phyloP scores from a whole-genome alignment of 768 basidiomycete genomes.

The Suillus weaverae region DNA sequence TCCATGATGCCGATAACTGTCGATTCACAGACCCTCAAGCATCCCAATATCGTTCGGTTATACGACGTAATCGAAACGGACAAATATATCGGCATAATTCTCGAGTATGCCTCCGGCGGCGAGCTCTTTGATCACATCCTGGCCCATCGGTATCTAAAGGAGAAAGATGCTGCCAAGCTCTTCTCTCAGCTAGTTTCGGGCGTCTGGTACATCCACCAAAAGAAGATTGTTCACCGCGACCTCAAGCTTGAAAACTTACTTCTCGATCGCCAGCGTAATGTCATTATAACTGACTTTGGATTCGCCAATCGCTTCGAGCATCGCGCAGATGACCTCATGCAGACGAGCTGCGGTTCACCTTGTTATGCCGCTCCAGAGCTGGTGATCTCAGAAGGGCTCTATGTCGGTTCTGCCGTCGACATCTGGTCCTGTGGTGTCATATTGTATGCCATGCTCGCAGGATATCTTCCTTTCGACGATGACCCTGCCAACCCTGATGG shows the following conservation, averaged over 20 bases:
- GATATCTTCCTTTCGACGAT: conserved; percentile 98
- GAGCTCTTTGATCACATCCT: conserved; percentile 99
- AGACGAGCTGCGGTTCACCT: conserved; percentile 94
- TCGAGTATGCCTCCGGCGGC: conserved; percentile 97
- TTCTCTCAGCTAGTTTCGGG: conserved; percentile 98
- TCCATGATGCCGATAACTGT: conserved; percentile 11
- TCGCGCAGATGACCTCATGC: conserved; percentile 92
- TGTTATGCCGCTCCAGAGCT: conserved; percentile 99
- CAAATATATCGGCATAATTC: conserved; percentile 99
- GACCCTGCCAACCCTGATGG: conserved; percentile 98
- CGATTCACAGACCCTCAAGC: conserved; percentile 75
- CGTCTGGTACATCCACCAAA: conserved; percentile 98
- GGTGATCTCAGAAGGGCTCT: conserved; percentile 95
- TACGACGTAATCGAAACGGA: conserved; percentile 99
- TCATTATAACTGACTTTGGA: conserved; percentile 99
- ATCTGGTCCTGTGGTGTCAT: conserved; percentile 98
- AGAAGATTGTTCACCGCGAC: conserved; percentile 99
- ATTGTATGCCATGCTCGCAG: conserved; percentile 94
- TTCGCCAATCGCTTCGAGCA: conserved; percentile 98
- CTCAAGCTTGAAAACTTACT: conserved; percentile 98
- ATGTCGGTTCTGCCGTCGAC: conserved; percentile 96
- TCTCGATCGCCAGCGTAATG: conserved; percentile 94
- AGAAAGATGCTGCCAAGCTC: conserved; percentile 90
- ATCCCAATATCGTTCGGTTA: conserved; percentile 96
- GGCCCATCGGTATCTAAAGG: conserved; percentile 93